Evolutionary conservation across 2,329 filamentous ascomycete genomes (phyloP).

Genomic region (Xylaria sp.): DNA sequence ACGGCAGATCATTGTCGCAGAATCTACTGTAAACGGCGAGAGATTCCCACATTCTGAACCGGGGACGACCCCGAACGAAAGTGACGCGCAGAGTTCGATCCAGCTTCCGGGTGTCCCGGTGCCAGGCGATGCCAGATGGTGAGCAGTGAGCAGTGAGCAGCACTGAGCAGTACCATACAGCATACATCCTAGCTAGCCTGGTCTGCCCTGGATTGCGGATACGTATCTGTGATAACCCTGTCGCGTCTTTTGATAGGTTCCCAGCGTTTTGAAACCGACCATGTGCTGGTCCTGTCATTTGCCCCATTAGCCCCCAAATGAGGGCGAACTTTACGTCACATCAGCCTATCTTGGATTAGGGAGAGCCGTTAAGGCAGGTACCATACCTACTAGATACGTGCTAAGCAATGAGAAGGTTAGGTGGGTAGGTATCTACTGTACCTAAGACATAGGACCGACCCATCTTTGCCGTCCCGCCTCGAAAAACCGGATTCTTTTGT

Average conservation of each 20-base stretch:
- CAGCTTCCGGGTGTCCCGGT: constrained; percentile 26
- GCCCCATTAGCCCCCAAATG: constrained; percentile 14
- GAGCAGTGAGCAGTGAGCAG: no score
- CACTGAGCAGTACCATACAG: no score
- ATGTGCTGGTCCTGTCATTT: constrained; percentile 34
- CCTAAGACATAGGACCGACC: background rate
- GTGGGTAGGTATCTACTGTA: background rate
- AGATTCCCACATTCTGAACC: constrained; percentile 8
- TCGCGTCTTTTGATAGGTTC: constrained; percentile 26
- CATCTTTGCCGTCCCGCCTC: constrained; percentile 9
- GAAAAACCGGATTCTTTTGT: background rate
- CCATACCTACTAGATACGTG: background rate
- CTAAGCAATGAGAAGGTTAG: background rate
- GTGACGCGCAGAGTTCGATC: constrained; percentile 1
- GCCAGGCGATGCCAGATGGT: background rate
- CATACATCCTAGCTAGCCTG: no score
- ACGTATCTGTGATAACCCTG: background rate
- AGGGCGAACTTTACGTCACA: background rate
- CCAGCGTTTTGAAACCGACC: constrained; percentile 25
- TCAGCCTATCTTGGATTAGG: constrained; percentile 17
- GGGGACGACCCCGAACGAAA: background rate
- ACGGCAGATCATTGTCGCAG: constrained; percentile 31
- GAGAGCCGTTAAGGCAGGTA: background rate
- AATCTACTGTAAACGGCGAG: background rate
- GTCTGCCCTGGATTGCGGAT: background rate